Percentiles rank a stretch among this genome's conserved stretches.
phyloP scores from a whole-genome alignment of 129 eudicot species.

The Centella asiatica region DNA sequence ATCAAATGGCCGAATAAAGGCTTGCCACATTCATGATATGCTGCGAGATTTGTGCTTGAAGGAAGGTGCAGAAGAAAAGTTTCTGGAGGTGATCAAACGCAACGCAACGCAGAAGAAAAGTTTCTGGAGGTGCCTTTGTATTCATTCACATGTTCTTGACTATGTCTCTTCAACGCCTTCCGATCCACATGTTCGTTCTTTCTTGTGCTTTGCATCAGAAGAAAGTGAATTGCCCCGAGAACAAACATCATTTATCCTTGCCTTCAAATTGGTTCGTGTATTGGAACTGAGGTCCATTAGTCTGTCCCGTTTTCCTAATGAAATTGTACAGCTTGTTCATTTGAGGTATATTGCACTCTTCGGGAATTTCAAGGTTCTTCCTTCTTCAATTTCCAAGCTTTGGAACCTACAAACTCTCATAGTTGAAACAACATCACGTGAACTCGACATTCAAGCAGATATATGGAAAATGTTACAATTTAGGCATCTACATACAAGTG shows the following conservation, averaged over 20 bases:
- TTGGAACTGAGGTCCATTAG: conserved; percentile 34
- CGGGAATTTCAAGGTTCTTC: conserved; percentile 39
- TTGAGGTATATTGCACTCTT: conserved; percentile 45
- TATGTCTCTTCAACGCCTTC: conserved; percentile 37
- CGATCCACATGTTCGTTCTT: conserved; percentile 51
- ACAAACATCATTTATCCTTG: conserved; percentile 27
- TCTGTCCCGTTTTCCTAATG: conserved; percentile 41
- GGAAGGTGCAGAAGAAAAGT: conserved; percentile 37
- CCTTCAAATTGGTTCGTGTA: conserved; percentile 45
- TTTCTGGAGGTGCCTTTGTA: conserved; percentile 30
- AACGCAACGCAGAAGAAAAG: too few relatives aligned
- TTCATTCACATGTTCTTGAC: conserved; percentile 42
- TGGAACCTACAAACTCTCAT: conserved; percentile 56
- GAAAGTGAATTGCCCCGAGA: conserved; percentile 27
- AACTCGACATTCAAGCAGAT: conserved; percentile 36
- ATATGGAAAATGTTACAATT: conserved; percentile 59
- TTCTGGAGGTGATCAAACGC: conserved; percentile 26
- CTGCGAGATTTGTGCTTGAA: conserved; percentile 38
- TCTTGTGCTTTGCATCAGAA: conserved; percentile 35
- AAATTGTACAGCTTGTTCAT: conserved; percentile 33
- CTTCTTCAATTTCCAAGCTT: conserved; percentile 33
- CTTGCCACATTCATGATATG: conserved; percentile 49
- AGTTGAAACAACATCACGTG: conserved; percentile 28
- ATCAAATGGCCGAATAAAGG: conserved; percentile 37
- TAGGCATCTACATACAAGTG: conserved; percentile 49